Evolutionary conservation across 1,139 yeast species (phyloP), one percentile per base, ranked within the genome.

Genomic region (Lodderomyces theae): DNA sequence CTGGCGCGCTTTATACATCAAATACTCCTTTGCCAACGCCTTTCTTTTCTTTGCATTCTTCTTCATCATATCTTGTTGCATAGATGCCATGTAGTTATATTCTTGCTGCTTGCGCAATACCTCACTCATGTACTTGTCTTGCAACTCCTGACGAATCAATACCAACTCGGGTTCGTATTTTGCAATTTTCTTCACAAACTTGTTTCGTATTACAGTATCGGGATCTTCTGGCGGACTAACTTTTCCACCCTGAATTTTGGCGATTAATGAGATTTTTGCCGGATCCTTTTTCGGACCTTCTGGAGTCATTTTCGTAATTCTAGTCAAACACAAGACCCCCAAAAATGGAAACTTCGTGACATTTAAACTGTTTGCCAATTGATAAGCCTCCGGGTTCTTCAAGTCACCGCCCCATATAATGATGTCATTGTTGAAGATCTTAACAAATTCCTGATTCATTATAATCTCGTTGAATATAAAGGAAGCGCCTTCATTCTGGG

Each of bases 321-420:
- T 53, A 47, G 78, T 88, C 60, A 76, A 69, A 52, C 79, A 82
- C 41, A 84, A 52, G 8, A 84, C 59, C 0, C 94, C 96, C 32
- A 87, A 61, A 56, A 86, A 86, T 9, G 98, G 98, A 54, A 84
- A 83, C 48, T 79, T 77, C 16, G 90, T 77, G 34, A 84, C 86
- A 45, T 79, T 77, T 45, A 90, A 73, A 37, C 85, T 79, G 55
- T 84, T 82, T 0, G 96, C 87, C 12, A 88, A 80, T 53, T 88
- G 95, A 54, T 80, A 83, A 1, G 94, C 87, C 60, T 92, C 97
- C 11, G 89, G 79, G 46, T 82, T 80, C 12, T 79, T 75, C 23
- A 86, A 78, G 56, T 86, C 86, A 7, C 97, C 96, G 28, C 94
- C 95, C 97, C 97, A 92, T 4, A 88, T 66, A 3, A 88, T 54